Conservation (phyloP, 805 yeast species). For the Ogataea zsoltii region DNA sequence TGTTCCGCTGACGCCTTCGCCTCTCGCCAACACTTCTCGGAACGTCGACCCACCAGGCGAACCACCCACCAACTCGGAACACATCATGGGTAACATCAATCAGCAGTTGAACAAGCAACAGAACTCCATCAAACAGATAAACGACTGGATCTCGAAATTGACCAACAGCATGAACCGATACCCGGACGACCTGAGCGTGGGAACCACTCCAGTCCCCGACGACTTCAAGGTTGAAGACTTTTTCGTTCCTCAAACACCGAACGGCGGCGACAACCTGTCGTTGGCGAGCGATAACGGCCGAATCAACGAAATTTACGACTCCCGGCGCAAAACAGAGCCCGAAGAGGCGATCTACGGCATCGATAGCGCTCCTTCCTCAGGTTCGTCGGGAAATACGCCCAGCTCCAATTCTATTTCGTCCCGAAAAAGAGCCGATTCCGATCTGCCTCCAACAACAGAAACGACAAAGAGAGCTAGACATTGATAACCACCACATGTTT, state of each 20-base stretch:
- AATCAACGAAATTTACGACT: conserved; percentile 12
- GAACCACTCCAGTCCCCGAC: conserved; percentile 27
- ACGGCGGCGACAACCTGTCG: conserved; percentile 17
- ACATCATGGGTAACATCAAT: conserved; percentile 43
- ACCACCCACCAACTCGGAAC: conserved; percentile 19
- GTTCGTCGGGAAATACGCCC: neutral
- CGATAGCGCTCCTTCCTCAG: neutral
- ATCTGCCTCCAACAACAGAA: neutral
- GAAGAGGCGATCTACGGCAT: neutral
- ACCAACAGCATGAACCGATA: conserved; percentile 9
- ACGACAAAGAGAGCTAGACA: conserved; percentile 4
- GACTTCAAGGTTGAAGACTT: conserved; percentile 38
- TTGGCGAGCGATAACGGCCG: conserved; percentile 10
- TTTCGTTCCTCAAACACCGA: conserved; percentile 32
- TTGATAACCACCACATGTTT: neutral
- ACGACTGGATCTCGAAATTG: conserved; percentile 52
- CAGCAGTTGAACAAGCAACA: conserved; percentile 50
- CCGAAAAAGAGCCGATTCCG: conserved; percentile 2
- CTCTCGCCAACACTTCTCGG: conserved; percentile 12
- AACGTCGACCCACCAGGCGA: conserved; percentile 4
- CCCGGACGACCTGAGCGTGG: conserved; percentile 16
- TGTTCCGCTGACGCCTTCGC: conserved; percentile 14
- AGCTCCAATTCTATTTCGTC: neutral
- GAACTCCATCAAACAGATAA: conserved; percentile 53
- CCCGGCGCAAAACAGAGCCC: conserved; percentile 3